Percentiles rank a stretch among this genome's conserved stretches.
phyloP scores from a whole-genome alignment of 176 grass and related monocot genomes.

The Zoysia japonica region DNA sequence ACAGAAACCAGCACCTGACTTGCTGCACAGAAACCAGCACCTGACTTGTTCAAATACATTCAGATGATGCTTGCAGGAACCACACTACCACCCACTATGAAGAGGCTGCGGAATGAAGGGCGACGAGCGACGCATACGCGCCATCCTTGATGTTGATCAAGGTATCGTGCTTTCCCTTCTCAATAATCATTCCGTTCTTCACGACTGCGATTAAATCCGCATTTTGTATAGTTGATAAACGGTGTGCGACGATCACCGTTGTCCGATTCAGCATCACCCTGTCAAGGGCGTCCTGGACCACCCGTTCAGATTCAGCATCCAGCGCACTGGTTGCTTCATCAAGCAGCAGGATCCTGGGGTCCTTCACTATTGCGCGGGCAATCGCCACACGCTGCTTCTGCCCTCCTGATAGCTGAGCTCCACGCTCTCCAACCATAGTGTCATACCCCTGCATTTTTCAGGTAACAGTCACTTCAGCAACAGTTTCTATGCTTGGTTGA shows the following conservation, averaged over 20 bases:
- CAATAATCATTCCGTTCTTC: slow-evolving; percentile 74
- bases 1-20: slow-evolving; percentile 39
- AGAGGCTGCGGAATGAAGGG: slow-evolving; percentile 63
- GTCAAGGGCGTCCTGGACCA: slow-evolving; percentile 90
- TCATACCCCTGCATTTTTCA: slow-evolving; percentile 74
- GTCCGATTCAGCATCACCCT: slow-evolving; percentile 85
- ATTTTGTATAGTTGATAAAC: slow-evolving; percentile 70
- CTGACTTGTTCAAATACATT: slow-evolving; percentile 7
- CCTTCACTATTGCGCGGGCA: slow-evolving; percentile 81
- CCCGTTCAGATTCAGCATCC: slow-evolving; percentile 84
- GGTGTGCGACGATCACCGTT: slow-evolving; percentile 79
- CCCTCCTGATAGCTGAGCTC: slow-evolving; percentile 81
- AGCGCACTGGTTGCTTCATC: slow-evolving; percentile 97
- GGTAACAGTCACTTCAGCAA: slow-evolving; percentile 24
- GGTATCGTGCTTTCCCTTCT: slow-evolving; percentile 84
- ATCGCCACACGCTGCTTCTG: slow-evolving; percentile 95
- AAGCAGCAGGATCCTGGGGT: slow-evolving; percentile 78
- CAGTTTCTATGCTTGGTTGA: background rate
- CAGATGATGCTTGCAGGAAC: slow-evolving; percentile 15
- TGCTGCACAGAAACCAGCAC: slow-evolving; percentile 38
- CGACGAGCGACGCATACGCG: slow-evolving; percentile 86
- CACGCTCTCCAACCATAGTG: slow-evolving; percentile 87
- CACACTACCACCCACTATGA: slow-evolving; percentile 18
- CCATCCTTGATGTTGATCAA: slow-evolving; percentile 90
- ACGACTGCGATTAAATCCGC: slow-evolving; percentile 78